Base-by-base conservation (phyloP, 805 yeast genomes). In the Nematodospora valgi region DNA sequence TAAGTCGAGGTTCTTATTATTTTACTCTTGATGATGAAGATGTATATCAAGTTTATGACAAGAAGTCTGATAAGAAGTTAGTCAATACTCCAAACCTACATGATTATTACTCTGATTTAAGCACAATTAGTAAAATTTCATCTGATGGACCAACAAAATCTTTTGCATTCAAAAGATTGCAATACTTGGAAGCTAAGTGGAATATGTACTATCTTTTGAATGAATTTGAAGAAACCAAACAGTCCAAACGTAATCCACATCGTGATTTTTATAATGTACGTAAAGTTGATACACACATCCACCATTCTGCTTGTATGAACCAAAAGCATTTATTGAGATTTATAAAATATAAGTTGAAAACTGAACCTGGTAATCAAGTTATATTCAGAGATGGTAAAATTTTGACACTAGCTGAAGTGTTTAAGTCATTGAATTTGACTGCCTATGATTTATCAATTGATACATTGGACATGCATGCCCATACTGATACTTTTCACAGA, bases 391-490 rank as follows among this genome's bases (percentile, higher is more conserved):
- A 93, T 64, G 95, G 91, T 13, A 80, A 86, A 55, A 76, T 87
- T 6, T 72, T 93, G 52, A 84, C 97, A 0, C 71, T 93, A 46
- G 76, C 71, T n/a, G 82, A 91, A 56, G 99, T 93, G 31, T 93
- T 93, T 63, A 76, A 88, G 53, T 88, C 98, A 23, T 73, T 93
- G 58, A 81, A 86, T 37, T 72, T 93, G 41, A 82, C 96, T 0
- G 98, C 97, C 2, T 93, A 94, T 56, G 98, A 93, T 56, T 70
- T 93, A 40, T 84, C 95, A 39, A 93, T 93, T 51, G 99, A 93
- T 53, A 94, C 98, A 2, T 72, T 93, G 47, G 99, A 93, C 62
- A 93, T 93, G 99, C 99, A 93, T 62, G 99, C 99, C 4, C 98
- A 93, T 59, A 85, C 89, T 45, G 99, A 93, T 53, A 85, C 98